Evolutionary conservation across 371 early-diverging fungal genomes (phyloP).

Genomic region (Mucor piriformis): DNA sequence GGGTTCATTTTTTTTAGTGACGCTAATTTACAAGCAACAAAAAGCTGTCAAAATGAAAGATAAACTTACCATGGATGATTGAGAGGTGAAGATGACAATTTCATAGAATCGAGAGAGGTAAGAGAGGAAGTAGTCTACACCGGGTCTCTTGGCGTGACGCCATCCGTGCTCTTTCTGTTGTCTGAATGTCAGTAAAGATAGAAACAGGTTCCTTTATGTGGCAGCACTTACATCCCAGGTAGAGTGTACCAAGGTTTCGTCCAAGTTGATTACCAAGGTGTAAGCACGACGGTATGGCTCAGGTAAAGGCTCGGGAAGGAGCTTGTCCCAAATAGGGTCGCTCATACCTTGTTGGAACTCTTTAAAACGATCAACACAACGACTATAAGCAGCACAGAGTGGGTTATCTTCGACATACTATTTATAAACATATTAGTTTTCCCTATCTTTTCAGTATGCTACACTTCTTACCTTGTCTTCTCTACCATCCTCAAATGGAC

Average conservation of each 20-base stretch:
- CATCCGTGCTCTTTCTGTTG: slow-evolving; percentile 83
- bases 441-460: neutral
- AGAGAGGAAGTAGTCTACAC: slow-evolving; percentile 91
- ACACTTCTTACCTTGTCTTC: slow-evolving; percentile 29
- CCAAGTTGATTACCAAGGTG: slow-evolving; percentile 92
- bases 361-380: slow-evolving; percentile 43
- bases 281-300: slow-evolving; percentile 80
- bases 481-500: slow-evolving; percentile 39
- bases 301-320: slow-evolving; percentile 88
- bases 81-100: slow-evolving; percentile 92
- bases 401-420: slow-evolving; percentile 46
- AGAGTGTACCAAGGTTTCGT: slow-evolving; percentile 89
- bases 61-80: slow-evolving; percentile 62
- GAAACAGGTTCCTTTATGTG: too few species aligned
- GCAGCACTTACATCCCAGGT: slow-evolving; percentile 88
- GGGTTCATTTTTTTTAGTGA: too few species aligned
- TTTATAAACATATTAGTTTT: neutral
- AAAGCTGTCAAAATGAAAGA: too few species aligned
- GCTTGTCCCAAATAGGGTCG: slow-evolving; percentile 79
- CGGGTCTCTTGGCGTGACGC: slow-evolving; percentile 94
- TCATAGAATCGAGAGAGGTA: slow-evolving; percentile 92
- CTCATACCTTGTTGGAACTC: slow-evolving; percentile 50
- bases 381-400: slow-evolving; percentile 43
- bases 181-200: too few species aligned
- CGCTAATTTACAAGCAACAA: too few species aligned